phyloP scores from a whole-genome alignment of 257 asterid species.

The Solanum neorickii region DNA sequence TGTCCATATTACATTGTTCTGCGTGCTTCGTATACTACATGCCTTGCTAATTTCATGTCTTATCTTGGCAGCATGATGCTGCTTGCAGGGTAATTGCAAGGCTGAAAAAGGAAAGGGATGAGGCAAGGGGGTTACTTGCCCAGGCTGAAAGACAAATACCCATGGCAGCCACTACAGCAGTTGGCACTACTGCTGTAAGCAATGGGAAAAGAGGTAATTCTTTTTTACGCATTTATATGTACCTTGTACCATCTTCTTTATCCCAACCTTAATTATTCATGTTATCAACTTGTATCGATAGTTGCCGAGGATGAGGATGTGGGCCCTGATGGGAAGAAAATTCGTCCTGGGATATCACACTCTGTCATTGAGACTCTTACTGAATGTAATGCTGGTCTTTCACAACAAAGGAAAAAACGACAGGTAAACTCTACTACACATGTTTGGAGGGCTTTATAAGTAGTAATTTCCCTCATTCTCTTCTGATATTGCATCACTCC shows the following conservation, averaged over 20 bases:
- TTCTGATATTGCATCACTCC: background rate
- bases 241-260: background rate
- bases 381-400: conserved; percentile 73
- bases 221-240: background rate
- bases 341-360: conserved; percentile 71
- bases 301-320: conserved; percentile 70
- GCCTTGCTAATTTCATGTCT: background rate
- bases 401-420: conserved; percentile 85
- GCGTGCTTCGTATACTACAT: background rate
- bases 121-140: conserved; percentile 70
- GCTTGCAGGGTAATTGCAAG: conserved; percentile 99
- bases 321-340: conserved; percentile 69
- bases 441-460: background rate
- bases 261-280: background rate
- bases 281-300: conserved; percentile 16
- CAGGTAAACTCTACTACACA: conserved; percentile 40
- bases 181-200: conserved; percentile 39
- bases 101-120: conserved; percentile 93
- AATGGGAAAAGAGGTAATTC: conserved; percentile 91
- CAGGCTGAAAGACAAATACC: conserved; percentile 90
- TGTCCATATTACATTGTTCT: background rate
- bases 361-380: conserved; percentile 73
- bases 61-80: conserved; percentile 80
- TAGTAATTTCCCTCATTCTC: background rate
- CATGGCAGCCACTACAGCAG: conserved; percentile 28